Base-by-base conservation (phyloP, 495 filamentous ascomycete genomes). In the Hypoxylon subgilvum region DNA sequence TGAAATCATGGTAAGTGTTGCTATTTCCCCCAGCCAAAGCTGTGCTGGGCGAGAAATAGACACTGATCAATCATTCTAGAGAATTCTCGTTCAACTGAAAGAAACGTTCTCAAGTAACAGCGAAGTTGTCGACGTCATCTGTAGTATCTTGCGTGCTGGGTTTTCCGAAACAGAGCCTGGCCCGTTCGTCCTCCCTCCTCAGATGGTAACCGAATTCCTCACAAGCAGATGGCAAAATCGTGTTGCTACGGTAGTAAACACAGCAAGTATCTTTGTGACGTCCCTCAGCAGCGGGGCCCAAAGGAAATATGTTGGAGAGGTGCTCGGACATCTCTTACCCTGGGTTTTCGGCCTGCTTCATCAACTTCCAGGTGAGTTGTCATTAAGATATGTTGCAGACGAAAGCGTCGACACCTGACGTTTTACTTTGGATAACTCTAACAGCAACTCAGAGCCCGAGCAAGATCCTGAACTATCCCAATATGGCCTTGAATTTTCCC, bases 161-260 rank as follows among this genome's bases (percentile, higher is more conserved):
- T 93, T 89, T 65, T 86, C 86, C 1, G 94, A 97, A 69, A 82
- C 76, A 1, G 82, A 82, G 9, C 87, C 90, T 2, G 90, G 90
- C 0, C 73, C 91, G 28, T 86, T 97, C 74, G 84, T 93, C 50
- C 82, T 97, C 72, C 78, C 89, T 5, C 83, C 89, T 0, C 75
- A 79, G 4, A 75, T 88, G 36, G 86, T 89, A 0, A 85, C 87
- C 17, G 77, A 88, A 34, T 92, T 92, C 72, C 77, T 96, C 16
- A 78, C 83, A 4, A 57, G 57, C 6, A 19, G 38, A 25, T 69
- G 67, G 67, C 43, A 63, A 4, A 60, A 43, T 13, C 80, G 87
- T 16, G 76, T 91, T 16, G 87, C 87, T 35, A 82, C 82, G 28
- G 80, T 96, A 6, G 84, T 97, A 42, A 86, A 83, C 17, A 93